Conservation (phyloP, 2,329 filamentous ascomycete genomes). For the Penicillium occitanis region DNA sequence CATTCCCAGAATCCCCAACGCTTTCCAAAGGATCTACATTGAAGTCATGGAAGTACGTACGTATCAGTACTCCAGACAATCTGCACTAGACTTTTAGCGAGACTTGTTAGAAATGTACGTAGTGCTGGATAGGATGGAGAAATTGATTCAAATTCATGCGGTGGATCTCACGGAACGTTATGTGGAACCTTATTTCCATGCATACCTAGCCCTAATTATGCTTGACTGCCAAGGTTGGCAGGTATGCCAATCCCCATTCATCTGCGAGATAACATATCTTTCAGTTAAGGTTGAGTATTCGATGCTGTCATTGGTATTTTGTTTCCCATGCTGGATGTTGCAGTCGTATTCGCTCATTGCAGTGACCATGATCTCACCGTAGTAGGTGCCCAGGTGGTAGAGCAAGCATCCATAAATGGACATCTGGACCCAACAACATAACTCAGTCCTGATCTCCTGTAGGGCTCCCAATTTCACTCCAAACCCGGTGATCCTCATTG, state of each 20-base stretch:
- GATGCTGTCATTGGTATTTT: not conserved
- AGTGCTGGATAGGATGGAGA: not conserved
- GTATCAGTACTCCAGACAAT: not conserved
- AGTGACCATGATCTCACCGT: not conserved
- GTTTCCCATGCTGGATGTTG: not conserved
- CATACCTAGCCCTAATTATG: constrained; percentile 9
- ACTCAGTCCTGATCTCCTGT: no score
- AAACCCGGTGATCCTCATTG: no score
- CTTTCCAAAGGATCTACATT: not conserved
- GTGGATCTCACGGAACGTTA: not conserved
- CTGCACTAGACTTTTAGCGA: not conserved
- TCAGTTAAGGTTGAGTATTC: not conserved
- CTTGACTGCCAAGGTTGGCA: not conserved
- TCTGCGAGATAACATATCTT: not conserved
- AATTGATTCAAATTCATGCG: not conserved
- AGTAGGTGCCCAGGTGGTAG: no score
- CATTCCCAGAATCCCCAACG: not conserved
- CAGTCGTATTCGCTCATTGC: not conserved
- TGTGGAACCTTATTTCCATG: not conserved
- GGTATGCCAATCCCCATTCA: not conserved
- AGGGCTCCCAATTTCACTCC: no score
- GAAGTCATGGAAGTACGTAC: not conserved
- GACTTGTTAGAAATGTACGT: not conserved
- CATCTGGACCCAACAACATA: no score
- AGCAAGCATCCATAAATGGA: no score